Evolutionary conservation across 305 asterid species (phyloP).

Genomic region (Fraxinus velutina): DNA sequence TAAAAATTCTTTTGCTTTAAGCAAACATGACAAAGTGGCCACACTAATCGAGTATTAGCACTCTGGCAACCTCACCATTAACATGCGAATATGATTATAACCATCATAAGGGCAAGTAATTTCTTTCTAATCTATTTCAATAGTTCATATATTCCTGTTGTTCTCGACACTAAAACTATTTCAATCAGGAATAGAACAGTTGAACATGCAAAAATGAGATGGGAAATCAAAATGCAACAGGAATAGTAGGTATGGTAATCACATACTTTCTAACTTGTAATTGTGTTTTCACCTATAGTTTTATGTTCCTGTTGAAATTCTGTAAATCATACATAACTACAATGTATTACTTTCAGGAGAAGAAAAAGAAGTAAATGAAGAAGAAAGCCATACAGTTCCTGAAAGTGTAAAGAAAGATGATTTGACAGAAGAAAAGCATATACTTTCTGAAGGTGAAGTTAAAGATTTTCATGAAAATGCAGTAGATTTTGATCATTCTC

Average conservation of each 20-base stretch:
- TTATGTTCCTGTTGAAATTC: not conserved
- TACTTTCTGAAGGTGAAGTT: not conserved
- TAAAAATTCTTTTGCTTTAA: conserved; percentile 27
- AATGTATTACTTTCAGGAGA: not conserved
- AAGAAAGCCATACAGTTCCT: not conserved
- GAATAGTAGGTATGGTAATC: conserved; percentile 4
- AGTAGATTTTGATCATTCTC: not conserved
- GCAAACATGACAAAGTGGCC: conserved; percentile 26
- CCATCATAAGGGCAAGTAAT: not conserved
- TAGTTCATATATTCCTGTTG: not conserved
- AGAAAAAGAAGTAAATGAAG: not conserved
- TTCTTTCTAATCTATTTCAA: not conserved
- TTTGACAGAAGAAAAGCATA: not conserved
- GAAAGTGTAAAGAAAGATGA: not conserved
- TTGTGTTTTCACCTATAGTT: not conserved
- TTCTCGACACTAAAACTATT: not conserved
- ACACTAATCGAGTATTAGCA: conserved; percentile 33
- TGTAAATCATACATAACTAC: not conserved
- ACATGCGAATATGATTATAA: conserved; percentile 4
- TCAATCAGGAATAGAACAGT: not conserved
- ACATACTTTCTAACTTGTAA: not conserved
- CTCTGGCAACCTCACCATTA: conserved; percentile 25
- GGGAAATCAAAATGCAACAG: conserved; percentile 8
- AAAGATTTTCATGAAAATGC: not conserved
- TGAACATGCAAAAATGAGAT: not conserved